These are phyloP conservation scores for Calycina herbarum DNA, from an alignment of 2,329 filamentous ascomycete genomes.

Conservation along the genomic window DNA sequence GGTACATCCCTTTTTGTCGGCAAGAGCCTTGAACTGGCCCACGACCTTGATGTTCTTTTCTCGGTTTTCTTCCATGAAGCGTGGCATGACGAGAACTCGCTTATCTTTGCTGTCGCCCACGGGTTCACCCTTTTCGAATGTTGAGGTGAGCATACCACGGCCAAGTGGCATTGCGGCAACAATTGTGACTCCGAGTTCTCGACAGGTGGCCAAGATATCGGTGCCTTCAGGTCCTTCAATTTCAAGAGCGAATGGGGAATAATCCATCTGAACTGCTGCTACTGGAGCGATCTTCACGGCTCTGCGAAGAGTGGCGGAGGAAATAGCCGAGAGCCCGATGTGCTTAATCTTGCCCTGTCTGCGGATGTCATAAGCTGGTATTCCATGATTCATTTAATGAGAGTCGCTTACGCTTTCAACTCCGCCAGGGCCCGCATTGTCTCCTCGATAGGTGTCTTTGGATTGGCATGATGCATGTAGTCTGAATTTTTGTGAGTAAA, in stretches of 20 bases:
- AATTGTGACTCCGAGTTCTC: conserved; percentile 56
- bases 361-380: background rate
- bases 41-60: conserved; percentile 56
- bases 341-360: conserved; percentile 56
- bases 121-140: conserved; percentile 12
- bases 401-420: conserved; percentile 35
- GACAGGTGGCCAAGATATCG: conserved; percentile 51
- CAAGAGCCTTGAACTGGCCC: conserved; percentile 49
- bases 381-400: background rate
- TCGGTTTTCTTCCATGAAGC: conserved; percentile 54
- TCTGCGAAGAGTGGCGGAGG: conserved; percentile 50
- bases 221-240: conserved; percentile 52
- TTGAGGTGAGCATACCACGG: conserved; percentile 46
- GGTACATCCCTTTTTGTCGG: conserved; percentile 54
- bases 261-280: conserved; percentile 50
- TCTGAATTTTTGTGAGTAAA: no score
- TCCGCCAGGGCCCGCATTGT: conserved; percentile 43
- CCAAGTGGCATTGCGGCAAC: conserved; percentile 61
- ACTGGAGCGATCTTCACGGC: conserved; percentile 51
- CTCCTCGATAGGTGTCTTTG: conserved; percentile 43
- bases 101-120: conserved; percentile 36
- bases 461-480: conserved; percentile 42
- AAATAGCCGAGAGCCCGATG: conserved; percentile 54
- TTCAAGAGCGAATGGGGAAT: conserved; percentile 53
- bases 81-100: conserved; percentile 44